Conservation (phyloP, 257 asterid genomes). For the Eucommia ulmoides region DNA sequence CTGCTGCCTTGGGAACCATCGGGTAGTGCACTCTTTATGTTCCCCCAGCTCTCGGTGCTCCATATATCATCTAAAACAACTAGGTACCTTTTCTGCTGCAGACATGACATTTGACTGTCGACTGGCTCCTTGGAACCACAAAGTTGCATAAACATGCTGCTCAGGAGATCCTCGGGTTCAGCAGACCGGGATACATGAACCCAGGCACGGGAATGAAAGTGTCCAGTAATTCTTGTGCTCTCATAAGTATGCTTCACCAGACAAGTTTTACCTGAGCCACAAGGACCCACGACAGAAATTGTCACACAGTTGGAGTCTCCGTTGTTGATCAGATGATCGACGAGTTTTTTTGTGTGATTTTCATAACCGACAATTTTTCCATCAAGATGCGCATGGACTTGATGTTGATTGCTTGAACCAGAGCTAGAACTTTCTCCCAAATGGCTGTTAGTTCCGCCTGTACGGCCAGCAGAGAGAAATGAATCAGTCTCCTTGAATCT, state of each 20-base stretch:
- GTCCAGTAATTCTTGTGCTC: constrained; percentile 5
- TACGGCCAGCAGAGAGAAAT: neutral
- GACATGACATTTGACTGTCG: neutral
- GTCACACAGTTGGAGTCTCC: constrained; percentile 9
- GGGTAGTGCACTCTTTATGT: neutral
- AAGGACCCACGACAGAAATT: constrained; percentile 18
- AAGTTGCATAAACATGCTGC: neutral
- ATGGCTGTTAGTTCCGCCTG: neutral
- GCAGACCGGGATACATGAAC: constrained; percentile 10
- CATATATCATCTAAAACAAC: neutral
- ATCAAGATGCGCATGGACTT: constrained; percentile 15
- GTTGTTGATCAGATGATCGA: neutral
- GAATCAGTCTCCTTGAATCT: neutral
- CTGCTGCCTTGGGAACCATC: neutral
- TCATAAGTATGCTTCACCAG: constrained; percentile 12
- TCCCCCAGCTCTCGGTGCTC: neutral
- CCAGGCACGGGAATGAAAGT: constrained; percentile 27
- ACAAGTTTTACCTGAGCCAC: constrained; percentile 25
- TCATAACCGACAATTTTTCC: constrained; percentile 23
- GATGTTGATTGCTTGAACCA: neutral
- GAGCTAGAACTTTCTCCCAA: neutral
- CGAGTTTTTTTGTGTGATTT: neutral
- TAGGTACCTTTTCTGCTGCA: neutral
- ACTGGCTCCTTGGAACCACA: neutral
- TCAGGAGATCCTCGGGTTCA: neutral